Evolutionary conservation across 2,329 filamentous ascomycete genomes (phyloP).

Genomic region (Chaetomium olivaceum): DNA sequence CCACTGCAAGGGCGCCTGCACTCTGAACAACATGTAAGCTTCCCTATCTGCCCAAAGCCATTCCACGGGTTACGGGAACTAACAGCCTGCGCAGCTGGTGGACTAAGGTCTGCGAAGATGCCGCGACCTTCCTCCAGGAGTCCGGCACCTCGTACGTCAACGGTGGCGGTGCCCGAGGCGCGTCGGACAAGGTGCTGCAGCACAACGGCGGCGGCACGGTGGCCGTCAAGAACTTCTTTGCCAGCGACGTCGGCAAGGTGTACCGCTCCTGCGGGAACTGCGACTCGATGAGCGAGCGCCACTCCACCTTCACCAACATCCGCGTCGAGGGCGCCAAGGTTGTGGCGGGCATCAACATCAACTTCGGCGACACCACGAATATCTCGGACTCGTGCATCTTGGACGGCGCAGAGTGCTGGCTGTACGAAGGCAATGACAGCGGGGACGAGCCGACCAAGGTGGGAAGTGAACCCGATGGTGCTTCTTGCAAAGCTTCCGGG

Average conservation of each 20-base stretch:
- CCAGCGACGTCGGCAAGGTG: conserved; percentile 47
- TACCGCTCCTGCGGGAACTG: conserved; percentile 53
- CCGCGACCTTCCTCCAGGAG: conserved; percentile 41
- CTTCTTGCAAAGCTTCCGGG: conserved; percentile 26
- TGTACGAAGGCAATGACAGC: conserved; percentile 28
- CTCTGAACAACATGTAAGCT: conserved; percentile 39
- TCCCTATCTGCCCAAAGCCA: neutral
- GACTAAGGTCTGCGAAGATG: conserved; percentile 41
- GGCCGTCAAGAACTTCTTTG: conserved; percentile 43
- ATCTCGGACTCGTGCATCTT: conserved; percentile 32
- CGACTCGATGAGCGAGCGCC: conserved; percentile 42
- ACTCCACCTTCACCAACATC: conserved; percentile 48
- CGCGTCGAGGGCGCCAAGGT: conserved; percentile 44
- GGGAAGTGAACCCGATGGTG: conserved; percentile 29
- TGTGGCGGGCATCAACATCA: conserved; percentile 50
- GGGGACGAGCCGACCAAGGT: conserved; percentile 34
- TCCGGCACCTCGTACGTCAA: conserved; percentile 41
- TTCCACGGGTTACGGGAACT: neutral
- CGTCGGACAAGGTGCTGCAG: conserved; percentile 43
- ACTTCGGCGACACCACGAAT: conserved; percentile 45
- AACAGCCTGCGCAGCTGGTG: conserved; percentile 35
- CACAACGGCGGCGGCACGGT: conserved; percentile 43
- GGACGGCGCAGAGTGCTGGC: conserved; percentile 25
- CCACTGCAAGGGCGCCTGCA: conserved; percentile 51
- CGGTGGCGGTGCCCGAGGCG: conserved; percentile 42